Conservation (phyloP, 108 stramenopile species). For the Nannochloropsis salina region DNA sequence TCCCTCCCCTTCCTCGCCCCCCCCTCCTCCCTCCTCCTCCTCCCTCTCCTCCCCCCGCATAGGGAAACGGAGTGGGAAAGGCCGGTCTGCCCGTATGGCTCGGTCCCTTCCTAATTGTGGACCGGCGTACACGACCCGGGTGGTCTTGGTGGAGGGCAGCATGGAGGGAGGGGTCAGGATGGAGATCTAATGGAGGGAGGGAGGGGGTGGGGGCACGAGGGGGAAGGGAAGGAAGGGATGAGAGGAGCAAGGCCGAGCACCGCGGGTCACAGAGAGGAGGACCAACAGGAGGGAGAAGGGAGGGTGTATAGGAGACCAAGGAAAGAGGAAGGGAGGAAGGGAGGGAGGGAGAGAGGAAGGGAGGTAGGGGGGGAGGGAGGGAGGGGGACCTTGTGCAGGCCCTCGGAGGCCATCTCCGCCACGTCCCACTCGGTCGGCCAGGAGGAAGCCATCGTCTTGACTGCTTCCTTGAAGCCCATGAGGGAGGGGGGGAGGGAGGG, state of each 20-base stretch:
- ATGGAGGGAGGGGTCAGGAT: not conserved
- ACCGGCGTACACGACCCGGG: not conserved
- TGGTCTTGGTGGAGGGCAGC: not conserved
- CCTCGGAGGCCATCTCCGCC: not conserved
- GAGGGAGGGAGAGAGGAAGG: not conserved
- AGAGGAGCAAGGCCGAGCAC: no score
- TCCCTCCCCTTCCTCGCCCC: not conserved
- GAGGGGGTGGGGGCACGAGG: not conserved
- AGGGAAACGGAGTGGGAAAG: not conserved
- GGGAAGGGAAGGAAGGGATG: not conserved
- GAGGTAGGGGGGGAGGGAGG: not conserved
- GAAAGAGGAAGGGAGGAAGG: not conserved
- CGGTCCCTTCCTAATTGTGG: not conserved
- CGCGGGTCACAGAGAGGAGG: no score
- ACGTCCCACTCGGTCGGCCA: not conserved
- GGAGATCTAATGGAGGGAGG: no score
- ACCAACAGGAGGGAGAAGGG: not conserved
- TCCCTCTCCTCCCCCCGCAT: not conserved
- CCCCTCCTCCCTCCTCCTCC: not conserved
- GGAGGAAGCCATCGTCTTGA: not conserved
- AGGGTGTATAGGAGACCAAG: not conserved
- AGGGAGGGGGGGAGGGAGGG: not conserved
- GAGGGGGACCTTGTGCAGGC: not conserved
- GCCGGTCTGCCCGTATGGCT: not conserved
- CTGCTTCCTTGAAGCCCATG: not conserved